phyloP scores from a whole-genome alignment of 495 filamentous ascomycete species.

The Penicillium nucicola region DNA sequence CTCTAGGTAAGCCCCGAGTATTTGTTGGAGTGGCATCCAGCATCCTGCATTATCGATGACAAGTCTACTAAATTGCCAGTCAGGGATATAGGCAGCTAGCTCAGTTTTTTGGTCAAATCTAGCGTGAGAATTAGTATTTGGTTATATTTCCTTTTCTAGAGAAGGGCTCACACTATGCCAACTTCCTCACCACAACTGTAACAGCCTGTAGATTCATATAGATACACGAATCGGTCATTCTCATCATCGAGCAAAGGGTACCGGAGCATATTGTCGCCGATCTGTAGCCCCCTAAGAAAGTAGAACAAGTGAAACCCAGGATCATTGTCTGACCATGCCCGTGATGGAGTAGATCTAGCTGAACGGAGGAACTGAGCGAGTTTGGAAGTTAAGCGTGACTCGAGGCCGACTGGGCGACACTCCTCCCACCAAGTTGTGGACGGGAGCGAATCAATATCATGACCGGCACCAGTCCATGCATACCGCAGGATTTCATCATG shows the following conservation, averaged over 20 bases:
- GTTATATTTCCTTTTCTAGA: neutral
- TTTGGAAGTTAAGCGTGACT: constrained; percentile 9
- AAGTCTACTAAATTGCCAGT: neutral
- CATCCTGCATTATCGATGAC: neutral
- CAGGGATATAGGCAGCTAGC: constrained; percentile 5
- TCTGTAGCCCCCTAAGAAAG: constrained; percentile 1
- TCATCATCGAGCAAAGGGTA: neutral
- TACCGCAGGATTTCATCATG: constrained; percentile 9
- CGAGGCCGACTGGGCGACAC: constrained; percentile 7
- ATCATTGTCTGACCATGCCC: neutral
- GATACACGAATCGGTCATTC: constrained; percentile 7
- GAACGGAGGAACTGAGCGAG: constrained; percentile 6
- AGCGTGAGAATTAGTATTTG: neutral
- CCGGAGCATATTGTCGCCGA: neutral
- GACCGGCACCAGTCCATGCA: constrained; percentile 14
- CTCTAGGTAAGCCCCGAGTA: constrained; percentile 3
- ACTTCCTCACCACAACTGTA: constrained; percentile 10
- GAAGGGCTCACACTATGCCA: constrained; percentile 7
- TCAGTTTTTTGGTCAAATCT: constrained; percentile 14
- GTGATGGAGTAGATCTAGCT: neutral
- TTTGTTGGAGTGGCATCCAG: constrained; percentile 7
- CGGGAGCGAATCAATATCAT: constrained; percentile 7
- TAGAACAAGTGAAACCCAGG: constrained; percentile 11
- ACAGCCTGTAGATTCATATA: constrained; percentile 2
- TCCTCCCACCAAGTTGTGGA: constrained; percentile 14